Base-by-base conservation (phyloP, 2,329 filamentous ascomycete species). In the Epichloe gansuensis region DNA sequence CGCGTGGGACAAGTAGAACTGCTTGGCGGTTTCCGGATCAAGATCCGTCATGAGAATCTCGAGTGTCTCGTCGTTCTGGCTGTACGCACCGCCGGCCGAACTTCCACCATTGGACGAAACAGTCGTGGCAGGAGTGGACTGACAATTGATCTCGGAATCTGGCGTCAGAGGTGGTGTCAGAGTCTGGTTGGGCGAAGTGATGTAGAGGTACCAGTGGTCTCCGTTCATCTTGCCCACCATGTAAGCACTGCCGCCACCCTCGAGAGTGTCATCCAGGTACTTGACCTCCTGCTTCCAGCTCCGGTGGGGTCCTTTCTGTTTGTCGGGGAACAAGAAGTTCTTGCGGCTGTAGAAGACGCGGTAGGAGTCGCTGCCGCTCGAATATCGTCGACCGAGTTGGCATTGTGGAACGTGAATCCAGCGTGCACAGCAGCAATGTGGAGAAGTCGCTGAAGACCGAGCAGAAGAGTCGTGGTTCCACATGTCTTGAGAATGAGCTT, bases 181-280 rank as follows among this genome's bases (percentile, higher is more conserved):
- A 51, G 80, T 75, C 47, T 81, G 84, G 66, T 86, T 84, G 17
- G 93, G 91, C 50, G 88, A 88, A 12, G 93, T 97, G 63, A 97
- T 84, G 73, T 98, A 98, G 52, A 98, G 75, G 67, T 97, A 97
- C 93, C 93, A 98, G 63, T 98, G 93, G 69, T 98, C 93, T 54
- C 93, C 91, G 62, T 98, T 98, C 91, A 97, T 97, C 74, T 96
- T 97, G 64, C 93, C 93, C 59, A 98, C 94, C 91, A 97, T 95
- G 70, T 98, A 98, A 49, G 93, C 93, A 69, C 91, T 97, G 52
- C 93, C 93, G 53, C 93, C 93, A 52, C 88, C 85, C 56, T 86
- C 77, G 67, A 98, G 96, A 69, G 91, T 88, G 66, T 87, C 85
- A 71, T 98, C 93, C 57, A 98, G 78, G 62, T 85, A 95, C 62